phyloP scores from a whole-genome alignment of 2,329 filamentous ascomycete genomes.

The Kalmusia sp. region DNA sequence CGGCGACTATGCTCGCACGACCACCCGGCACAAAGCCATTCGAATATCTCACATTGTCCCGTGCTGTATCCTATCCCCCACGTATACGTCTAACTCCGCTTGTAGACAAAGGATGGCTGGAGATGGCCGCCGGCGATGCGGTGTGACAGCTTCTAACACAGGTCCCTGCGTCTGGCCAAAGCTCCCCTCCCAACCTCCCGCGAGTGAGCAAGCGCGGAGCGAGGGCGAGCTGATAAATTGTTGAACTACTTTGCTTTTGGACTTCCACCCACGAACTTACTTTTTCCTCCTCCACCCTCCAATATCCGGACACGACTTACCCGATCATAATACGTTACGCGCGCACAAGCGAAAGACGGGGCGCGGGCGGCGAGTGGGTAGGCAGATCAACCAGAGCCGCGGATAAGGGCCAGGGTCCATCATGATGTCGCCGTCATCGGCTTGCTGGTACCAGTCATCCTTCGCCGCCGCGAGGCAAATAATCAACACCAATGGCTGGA shows the following conservation, averaged over 20 bases:
- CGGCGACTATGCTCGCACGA: slow-evolving; percentile 23
- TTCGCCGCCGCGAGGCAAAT: slow-evolving; percentile 22
- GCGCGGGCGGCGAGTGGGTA: slow-evolving; percentile 31
- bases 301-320: not conserved
- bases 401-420: slow-evolving; percentile 35
- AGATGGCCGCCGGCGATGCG: slow-evolving; percentile 5
- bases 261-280: not conserved
- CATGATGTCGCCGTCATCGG: slow-evolving; percentile 45
- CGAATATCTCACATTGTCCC: not conserved
- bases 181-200: not conserved
- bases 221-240: not conserved
- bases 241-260: slow-evolving; percentile 1
- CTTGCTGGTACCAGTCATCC: slow-evolving; percentile 24
- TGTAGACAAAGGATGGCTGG: not conserved
- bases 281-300: slow-evolving; percentile 2
- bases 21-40: slow-evolving; percentile 9
- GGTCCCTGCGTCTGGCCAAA: slow-evolving; percentile 11
- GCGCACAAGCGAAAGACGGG: slow-evolving; percentile 17
- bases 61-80: not conserved
- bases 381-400: slow-evolving; percentile 17
- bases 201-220: slow-evolving; percentile 2
- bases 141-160: slow-evolving; percentile 3
- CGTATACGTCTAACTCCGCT: not conserved
- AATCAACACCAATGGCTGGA: slow-evolving; percentile 23
- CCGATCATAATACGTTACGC: slow-evolving; percentile 4